Percentiles rank a stretch among this genome's conserved stretches.
Conservation (phyloP, 2,329 filamentous ascomycete genomes). For the Monilinia aucupariae region DNA sequence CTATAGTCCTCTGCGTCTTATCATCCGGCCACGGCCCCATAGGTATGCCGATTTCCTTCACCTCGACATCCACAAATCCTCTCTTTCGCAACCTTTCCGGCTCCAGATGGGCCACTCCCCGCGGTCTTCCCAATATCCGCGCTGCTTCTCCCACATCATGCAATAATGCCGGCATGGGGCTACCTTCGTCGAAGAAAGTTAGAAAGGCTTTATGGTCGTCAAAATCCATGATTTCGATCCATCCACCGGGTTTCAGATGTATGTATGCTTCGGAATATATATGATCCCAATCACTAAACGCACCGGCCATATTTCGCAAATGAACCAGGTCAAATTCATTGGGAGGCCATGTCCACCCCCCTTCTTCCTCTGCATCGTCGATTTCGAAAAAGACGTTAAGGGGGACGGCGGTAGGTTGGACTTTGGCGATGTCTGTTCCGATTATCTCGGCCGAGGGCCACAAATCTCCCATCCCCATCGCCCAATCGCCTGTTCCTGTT, state of each 20-base stretch:
- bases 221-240: constrained; percentile 34
- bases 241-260: constrained; percentile 33
- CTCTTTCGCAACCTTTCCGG: constrained; percentile 31
- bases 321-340: constrained; percentile 56
- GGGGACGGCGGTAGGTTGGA: constrained; percentile 54
- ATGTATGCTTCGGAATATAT: constrained; percentile 49
- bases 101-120: constrained; percentile 25
- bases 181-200: constrained; percentile 22
- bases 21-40: constrained; percentile 37
- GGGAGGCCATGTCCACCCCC: constrained; percentile 46
- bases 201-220: constrained; percentile 27
- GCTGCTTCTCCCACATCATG: constrained; percentile 22
- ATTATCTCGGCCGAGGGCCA: constrained; percentile 46
- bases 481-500: constrained; percentile 60
- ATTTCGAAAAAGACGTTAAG: constrained; percentile 60
- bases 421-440: constrained; percentile 55
- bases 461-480: constrained; percentile 53
- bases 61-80: constrained; percentile 42
- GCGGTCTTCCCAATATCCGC: constrained; percentile 23
- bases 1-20: constrained; percentile 25
- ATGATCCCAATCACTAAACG: constrained; percentile 50
- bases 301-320: constrained; percentile 52
- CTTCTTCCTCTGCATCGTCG: constrained; percentile 49
- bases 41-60: constrained; percentile 29
- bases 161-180: constrained; percentile 18